phyloP scores from a whole-genome alignment of 73 alveolate species.

The Paramecium bursaria region DNA sequence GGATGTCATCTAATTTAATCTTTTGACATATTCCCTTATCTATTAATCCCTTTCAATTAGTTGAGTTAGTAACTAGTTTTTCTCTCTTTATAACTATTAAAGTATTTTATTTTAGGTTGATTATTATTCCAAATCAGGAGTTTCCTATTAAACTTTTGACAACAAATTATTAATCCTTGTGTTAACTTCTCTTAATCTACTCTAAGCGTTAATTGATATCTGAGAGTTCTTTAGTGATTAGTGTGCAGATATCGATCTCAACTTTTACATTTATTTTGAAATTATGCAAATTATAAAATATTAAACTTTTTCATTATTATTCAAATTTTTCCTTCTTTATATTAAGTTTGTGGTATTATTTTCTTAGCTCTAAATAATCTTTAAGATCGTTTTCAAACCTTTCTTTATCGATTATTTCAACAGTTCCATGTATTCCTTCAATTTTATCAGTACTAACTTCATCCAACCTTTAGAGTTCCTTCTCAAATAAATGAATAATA shows the following conservation, averaged over 20 bases:
- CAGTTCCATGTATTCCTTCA: slow-evolving; percentile 36
- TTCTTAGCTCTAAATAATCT: neutral
- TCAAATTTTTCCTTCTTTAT: slow-evolving; percentile 28
- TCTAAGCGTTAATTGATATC: no score
- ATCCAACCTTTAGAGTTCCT: slow-evolving; percentile 13
- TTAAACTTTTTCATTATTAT: no score
- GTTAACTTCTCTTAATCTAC: slow-evolving; percentile 40
- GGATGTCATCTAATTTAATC: neutral
- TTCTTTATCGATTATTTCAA: neutral
- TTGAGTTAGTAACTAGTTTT: slow-evolving; percentile 13
- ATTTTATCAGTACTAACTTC: slow-evolving; percentile 29
- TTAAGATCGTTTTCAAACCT: slow-evolving; percentile 17
- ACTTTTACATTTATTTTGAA: no score
- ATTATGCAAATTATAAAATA: no score
- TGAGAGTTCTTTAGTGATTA: no score
- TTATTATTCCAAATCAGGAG: neutral
- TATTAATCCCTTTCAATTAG: neutral
- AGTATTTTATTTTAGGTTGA: neutral
- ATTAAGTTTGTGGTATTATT: slow-evolving; percentile 17
- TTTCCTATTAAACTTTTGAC: neutral
- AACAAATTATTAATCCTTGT: slow-evolving; percentile 30
- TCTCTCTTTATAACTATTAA: slow-evolving; percentile 14
- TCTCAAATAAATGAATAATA: neutral
- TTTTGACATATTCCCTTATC: slow-evolving; percentile 12
- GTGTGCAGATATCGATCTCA: no score